Evolutionary conservation across 371 early-diverging fungal genomes (phyloP).

Genomic region (Apophysomyces sp.): DNA sequence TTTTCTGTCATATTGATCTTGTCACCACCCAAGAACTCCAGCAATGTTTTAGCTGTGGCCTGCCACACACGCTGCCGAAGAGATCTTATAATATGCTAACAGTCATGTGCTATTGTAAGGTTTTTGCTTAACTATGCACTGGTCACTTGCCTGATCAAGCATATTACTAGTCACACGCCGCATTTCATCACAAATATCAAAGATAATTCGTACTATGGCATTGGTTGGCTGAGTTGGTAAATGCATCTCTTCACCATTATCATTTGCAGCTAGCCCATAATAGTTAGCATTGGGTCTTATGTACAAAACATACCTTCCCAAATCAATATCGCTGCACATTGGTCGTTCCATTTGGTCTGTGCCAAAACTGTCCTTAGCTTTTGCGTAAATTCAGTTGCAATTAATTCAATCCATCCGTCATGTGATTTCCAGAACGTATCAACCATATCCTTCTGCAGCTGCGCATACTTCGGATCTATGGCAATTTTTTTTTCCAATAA

Average conservation of each 20-base stretch:
- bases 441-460: conserved; percentile 21
- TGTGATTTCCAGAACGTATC: conserved; percentile 33
- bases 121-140: neutral
- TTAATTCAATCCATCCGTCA: conserved; percentile 38
- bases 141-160: conserved; percentile 35
- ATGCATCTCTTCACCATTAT: conserved; percentile 22
- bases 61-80: conserved; percentile 4
- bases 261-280: conserved; percentile 2
- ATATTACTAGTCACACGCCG: conserved; percentile 39
- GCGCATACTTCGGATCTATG: conserved; percentile 27
- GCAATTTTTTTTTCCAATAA: neutral
- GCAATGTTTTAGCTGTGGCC: neutral
- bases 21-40: conserved; percentile 3
- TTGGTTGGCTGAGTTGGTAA: conserved; percentile 54
- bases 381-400: conserved; percentile 23
- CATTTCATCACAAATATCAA: conserved; percentile 49
- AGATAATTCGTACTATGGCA: conserved; percentile 30
- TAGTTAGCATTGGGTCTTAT: neutral
- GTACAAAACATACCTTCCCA: conserved; percentile 34
- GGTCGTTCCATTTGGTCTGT: conserved; percentile 30
- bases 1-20: conserved; percentile 38
- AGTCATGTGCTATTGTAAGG: neutral
- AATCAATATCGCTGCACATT: conserved; percentile 22
- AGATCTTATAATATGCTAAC: conserved; percentile 13
- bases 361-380: conserved; percentile 11